Conservation (phyloP, 192 early-diverging fungal species). For the Backusella australiensis region DNA sequence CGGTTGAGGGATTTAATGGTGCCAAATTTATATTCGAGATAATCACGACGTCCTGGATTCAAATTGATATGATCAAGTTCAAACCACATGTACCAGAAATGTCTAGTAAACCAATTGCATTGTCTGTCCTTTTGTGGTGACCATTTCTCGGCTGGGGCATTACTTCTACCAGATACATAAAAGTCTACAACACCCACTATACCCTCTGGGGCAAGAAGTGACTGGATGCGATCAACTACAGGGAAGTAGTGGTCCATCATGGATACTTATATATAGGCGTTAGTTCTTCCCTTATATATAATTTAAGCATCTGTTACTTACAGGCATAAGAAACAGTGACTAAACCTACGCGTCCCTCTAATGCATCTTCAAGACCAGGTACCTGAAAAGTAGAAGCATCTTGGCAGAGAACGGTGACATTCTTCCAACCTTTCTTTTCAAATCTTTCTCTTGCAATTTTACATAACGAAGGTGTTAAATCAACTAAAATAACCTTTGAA, state of each 20-base stretch:
- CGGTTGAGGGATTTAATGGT: slow-evolving; percentile 72
- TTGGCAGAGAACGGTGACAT: slow-evolving; percentile 77
- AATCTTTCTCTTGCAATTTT: slow-evolving; percentile 75
- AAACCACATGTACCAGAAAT: slow-evolving; percentile 91
- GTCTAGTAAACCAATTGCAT: slow-evolving; percentile 74
- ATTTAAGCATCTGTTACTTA: neutral
- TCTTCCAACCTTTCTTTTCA: slow-evolving; percentile 72
- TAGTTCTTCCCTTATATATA: neutral
- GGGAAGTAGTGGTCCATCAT: slow-evolving; percentile 80
- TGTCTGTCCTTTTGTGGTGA: slow-evolving; percentile 60
- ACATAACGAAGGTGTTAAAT: slow-evolving; percentile 81
- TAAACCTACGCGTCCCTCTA: slow-evolving; percentile 65
- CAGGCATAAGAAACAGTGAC: slow-evolving; percentile 85
- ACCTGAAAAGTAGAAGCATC: slow-evolving; percentile 72
- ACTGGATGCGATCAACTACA: slow-evolving; percentile 65
- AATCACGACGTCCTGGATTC: slow-evolving; percentile 74
- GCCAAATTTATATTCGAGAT: slow-evolving; percentile 80
- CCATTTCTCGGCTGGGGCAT: slow-evolving; percentile 35
- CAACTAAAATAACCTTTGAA: slow-evolving; percentile 74
- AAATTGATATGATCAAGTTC: slow-evolving; percentile 82
- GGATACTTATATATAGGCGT: slow-evolving; percentile 43
- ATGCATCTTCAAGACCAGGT: slow-evolving; percentile 51
- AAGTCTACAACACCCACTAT: slow-evolving; percentile 81
- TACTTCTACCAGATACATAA: slow-evolving; percentile 60
- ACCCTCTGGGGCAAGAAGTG: slow-evolving; percentile 60